Conservation (phyloP, 2,329 filamentous ascomycete genomes). For the Rutstroemia sp. region DNA sequence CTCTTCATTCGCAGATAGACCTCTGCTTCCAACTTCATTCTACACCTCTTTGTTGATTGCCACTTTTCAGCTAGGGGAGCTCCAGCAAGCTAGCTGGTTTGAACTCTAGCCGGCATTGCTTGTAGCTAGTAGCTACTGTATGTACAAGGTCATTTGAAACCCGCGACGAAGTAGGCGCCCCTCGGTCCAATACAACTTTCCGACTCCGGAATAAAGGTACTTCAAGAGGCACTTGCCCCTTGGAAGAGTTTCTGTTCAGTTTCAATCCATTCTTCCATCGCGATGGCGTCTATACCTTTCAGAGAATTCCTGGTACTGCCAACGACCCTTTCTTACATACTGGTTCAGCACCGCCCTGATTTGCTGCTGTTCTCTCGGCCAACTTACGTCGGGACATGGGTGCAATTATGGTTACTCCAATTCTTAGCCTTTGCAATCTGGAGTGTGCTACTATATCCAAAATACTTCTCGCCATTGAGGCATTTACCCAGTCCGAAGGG, state of each 20-base stretch:
- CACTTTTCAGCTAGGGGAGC: no score
- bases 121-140: not conserved
- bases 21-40: no score
- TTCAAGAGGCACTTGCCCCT: not conserved
- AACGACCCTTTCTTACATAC: constrained; percentile 16
- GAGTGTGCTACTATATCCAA: constrained; percentile 46
- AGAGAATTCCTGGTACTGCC: constrained; percentile 20
- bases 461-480: constrained; percentile 49
- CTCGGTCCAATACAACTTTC: not conserved
- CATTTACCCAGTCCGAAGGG: constrained; percentile 45
- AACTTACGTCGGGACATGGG: constrained; percentile 33
- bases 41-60: no score
- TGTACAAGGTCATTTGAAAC: constrained; percentile 1
- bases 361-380: constrained; percentile 21
- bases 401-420: constrained; percentile 34
- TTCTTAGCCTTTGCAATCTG: constrained; percentile 33
- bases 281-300: constrained; percentile 20
- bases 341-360: constrained; percentile 19
- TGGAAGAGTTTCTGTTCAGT: not conserved
- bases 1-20: not conserved
- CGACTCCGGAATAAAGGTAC: not conserved
- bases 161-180: not conserved
- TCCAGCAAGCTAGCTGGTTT: no score
- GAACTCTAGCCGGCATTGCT: not conserved
- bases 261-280: not conserved